Percentiles rank a stretch among this genome's conserved stretches.
Evolutionary conservation across 345 rosid genomes (phyloP).

Genomic region (Populus deltoides): DNA sequence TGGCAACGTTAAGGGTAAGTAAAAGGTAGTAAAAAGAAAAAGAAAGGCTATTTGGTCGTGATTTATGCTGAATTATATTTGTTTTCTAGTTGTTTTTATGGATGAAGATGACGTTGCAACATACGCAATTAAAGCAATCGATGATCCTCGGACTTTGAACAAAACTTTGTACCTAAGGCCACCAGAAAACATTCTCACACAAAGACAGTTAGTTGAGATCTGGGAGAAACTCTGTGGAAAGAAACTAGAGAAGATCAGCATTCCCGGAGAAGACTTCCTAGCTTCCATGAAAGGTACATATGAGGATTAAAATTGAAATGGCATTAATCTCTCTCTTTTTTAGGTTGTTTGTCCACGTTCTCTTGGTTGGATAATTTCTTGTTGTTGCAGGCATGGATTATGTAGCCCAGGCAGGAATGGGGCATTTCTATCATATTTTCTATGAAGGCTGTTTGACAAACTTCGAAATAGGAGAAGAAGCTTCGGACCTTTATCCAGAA

Average conservation of each 20-base stretch:
- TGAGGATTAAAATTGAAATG: not conserved
- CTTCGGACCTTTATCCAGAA: conserved; percentile 75
- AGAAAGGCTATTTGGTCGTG: not conserved
- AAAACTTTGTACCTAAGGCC: conserved; percentile 62
- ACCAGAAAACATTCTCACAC: conserved; percentile 56
- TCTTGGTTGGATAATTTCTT: not conserved
- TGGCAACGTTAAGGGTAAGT: conserved; percentile 67
- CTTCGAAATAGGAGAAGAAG: conserved; percentile 67
- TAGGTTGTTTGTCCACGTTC: not conserved
- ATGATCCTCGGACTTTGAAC: conserved; percentile 65
- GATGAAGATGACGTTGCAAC: conserved; percentile 72
- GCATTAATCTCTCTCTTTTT: not conserved
- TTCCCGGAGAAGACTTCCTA: conserved; percentile 51
- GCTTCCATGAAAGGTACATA: conserved; percentile 54
- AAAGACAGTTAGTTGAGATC: conserved; percentile 44
- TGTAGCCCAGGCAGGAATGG: conserved; percentile 57
- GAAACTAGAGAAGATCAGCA: conserved; percentile 38
- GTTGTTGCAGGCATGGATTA: conserved; percentile 48
- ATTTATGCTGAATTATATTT: not conserved
- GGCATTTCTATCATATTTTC: conserved; percentile 80
- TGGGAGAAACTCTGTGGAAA: conserved; percentile 72
- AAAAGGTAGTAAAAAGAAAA: not conserved
- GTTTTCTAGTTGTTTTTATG: conserved; percentile 44
- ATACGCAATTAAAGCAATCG: conserved; percentile 58
- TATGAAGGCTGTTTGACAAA: conserved; percentile 81